Conservation (phyloP, 2,329 filamentous ascomycete genomes). For the Trichophyton simii region DNA sequence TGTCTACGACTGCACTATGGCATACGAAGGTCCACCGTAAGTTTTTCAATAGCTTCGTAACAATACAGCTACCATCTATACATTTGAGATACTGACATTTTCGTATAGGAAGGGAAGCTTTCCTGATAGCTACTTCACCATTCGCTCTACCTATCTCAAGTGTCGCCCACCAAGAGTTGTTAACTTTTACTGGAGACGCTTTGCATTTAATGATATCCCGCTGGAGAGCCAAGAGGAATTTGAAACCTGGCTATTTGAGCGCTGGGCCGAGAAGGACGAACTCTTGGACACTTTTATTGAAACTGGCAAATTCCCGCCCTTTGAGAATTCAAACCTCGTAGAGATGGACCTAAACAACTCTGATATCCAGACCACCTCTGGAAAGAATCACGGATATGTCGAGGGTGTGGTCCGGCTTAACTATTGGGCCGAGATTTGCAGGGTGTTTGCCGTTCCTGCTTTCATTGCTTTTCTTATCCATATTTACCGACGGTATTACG, state of each 20-base stretch:
- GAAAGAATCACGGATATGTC: conserved; percentile 16
- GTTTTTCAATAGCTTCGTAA: conserved; percentile 28
- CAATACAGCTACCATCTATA: background rate
- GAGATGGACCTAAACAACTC: conserved; percentile 27
- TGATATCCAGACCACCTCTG: conserved; percentile 19
- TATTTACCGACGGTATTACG: background rate
- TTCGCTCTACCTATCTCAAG: conserved; percentile 77
- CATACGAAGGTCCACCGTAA: conserved; percentile 86
- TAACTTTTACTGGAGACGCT: conserved; percentile 92
- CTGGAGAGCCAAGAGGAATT: conserved; percentile 62
- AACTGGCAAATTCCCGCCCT: conserved; percentile 65
- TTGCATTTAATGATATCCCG: conserved; percentile 67
- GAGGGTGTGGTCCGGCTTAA: conserved; percentile 26
- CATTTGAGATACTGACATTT: background rate
- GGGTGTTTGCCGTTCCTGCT: conserved; percentile 24
- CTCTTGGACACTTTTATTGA: conserved; percentile 70
- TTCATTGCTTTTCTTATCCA: conserved; percentile 14
- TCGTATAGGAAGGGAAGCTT: conserved; percentile 56
- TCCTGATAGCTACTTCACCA: conserved; percentile 81
- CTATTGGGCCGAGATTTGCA: conserved; percentile 24
- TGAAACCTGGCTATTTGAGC: conserved; percentile 68
- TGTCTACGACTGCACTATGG: conserved; percentile 71
- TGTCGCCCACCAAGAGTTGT: conserved; percentile 85
- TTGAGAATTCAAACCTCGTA: conserved; percentile 41
- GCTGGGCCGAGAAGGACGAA: conserved; percentile 87